Evolutionary conservation across 1,284 basidiomycete species (phyloP), one percentile per base, ranked within the genome.

Genomic region (Microbotryum saponariae): DNA sequence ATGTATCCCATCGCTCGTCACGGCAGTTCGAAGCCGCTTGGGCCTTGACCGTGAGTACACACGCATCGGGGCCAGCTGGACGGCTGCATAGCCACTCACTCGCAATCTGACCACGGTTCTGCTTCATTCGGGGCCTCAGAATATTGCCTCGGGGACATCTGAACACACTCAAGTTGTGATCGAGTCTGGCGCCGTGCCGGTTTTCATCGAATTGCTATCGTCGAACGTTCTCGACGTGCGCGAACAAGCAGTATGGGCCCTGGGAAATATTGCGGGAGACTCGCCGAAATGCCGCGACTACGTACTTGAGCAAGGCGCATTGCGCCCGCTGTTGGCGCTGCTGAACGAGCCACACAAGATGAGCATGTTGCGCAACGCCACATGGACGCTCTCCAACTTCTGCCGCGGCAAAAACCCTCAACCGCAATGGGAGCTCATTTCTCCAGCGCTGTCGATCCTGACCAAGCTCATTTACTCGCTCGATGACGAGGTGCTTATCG

Each of bases 101-200:
- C 12, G 14, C 14, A 42, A 42, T 42, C 37, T 42, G 12, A 42
- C 12, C 37, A 16, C 37, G 16, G 16, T 10, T 42, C 14, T 42
- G 37, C 37, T 42, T 42, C 37, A 12, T 18, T 42, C 37, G 37
- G 12, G 14, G 37, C 37, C 16, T 42, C 37, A 42, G 37, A 99
- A 99, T 81, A 98, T 99, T 71, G 96, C 96, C 20, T 98, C 96
- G 58, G 96, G 96, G 55, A 99, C 96, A 45, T 93, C 93, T 42
- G 91, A 96, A 70, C 96, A 99, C 77, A 99, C 93, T 52, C 91
- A 97, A 78, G 91, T 97, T 63, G 96, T 98, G 60, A 98, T 99
- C 76, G 85, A 83, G 69, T 88, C 92, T 42, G 86, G 88, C 62
- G 94, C 94, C 47, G 93, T 98, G 31, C 93, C 93, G n/a, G 87